Conservation (phyloP, 2,329 filamentous ascomycete genomes). For the Colletotrichum liriopes region DNA sequence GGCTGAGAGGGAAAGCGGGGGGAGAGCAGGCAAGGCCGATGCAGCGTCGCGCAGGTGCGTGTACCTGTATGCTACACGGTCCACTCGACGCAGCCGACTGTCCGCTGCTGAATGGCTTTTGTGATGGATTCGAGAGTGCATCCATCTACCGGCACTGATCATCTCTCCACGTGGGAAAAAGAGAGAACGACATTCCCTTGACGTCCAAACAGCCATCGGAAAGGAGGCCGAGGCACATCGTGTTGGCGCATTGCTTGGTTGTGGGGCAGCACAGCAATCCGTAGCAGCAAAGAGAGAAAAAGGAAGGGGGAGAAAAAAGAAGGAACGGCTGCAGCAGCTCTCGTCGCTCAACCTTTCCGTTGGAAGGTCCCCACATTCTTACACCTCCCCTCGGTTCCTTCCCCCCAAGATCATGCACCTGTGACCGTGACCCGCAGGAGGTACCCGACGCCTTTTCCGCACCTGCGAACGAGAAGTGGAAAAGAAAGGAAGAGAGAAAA, state of each 20-base stretch:
- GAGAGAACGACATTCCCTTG: neutral
- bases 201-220: too few species aligned
- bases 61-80: too few species aligned
- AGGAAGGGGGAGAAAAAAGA: neutral
- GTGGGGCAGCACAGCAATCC: neutral
- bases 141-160: too few species aligned
- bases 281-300: conserved; percentile 3
- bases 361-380: conserved; percentile 25
- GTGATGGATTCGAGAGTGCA: too few species aligned
- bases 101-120: neutral
- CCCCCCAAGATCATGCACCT: conserved; percentile 4
- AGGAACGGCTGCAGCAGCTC: neutral
- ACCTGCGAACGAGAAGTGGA: too few species aligned
- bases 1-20: conserved; percentile 9
- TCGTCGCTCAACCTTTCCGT: conserved; percentile 6
- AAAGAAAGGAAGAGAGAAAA: too few species aligned
- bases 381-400: neutral
- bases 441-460: neutral
- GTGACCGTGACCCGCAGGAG: conserved; percentile 25
- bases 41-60: too few species aligned
- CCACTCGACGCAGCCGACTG: neutral
- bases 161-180: neutral
- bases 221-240: too few species aligned
- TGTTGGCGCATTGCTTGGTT: neutral
- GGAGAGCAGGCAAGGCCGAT: conserved; percentile 4